Base-by-base conservation (phyloP, 805 yeast species). In the Tetrapisispora phaffii region DNA sequence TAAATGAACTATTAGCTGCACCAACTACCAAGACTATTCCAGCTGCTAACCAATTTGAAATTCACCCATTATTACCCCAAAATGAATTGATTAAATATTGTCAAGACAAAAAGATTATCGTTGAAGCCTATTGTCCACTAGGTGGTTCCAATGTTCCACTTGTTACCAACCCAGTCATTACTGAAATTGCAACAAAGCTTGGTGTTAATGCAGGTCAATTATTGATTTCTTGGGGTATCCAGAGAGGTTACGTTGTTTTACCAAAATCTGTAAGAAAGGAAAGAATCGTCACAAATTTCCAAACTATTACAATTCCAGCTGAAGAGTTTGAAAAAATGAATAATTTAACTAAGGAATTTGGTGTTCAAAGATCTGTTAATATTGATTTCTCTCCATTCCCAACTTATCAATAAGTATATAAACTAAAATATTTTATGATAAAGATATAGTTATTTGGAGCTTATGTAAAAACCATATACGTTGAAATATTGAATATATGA, bases 1-100 rank as follows among this genome's bases (percentile, higher is more conserved):
- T 75, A 34, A 60, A 72, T 43, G 64, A 68, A 33, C 56, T 75
- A 19, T 51, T 75, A 15, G 63, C 63, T 10, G 60, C 70, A 32
- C 72, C 75, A 41, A 71, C 70, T 37, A 74, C 73, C 42, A 73
- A 65, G 29, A 72, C 71, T 26, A 71, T 68, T 35, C 85, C 85
- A 4, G 75, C 71, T 2, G 67, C 71, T 17, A 70, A 77, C 51
- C 85, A 80, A 62, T 66, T 79, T 33, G 96, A 87, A 66, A 65
- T 77, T 36, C 95, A 87, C 62, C 88, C 89, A 32, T 75, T 72
- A 50, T 67, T 82, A 52, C 85, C 86, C 29, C 89, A 83, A 59
- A 60, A 63, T 19, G 76, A 76, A 44, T 64, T 85, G 47, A 61
- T 72, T 44, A 70, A 77, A 34, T 82, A 56, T 62, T 72, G 79